Conservation (phyloP, 306 rosid genomes). For the Abrus pulchellus region DNA sequence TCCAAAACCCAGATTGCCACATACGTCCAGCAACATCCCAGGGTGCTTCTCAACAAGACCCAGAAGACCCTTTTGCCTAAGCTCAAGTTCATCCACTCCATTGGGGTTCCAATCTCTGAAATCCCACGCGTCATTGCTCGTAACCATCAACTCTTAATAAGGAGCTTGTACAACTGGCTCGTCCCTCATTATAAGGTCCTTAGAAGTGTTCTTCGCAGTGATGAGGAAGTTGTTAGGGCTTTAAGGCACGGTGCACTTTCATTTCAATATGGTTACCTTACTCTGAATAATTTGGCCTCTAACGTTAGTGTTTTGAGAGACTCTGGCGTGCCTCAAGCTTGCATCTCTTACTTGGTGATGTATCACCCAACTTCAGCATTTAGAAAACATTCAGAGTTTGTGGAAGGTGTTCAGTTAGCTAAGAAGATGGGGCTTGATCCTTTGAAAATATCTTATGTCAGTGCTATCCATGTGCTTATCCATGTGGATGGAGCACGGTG, state of each 20-base stretch:
- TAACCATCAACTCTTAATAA: neutral
- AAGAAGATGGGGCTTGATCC: slow-evolving; percentile 45
- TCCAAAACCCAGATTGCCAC: slow-evolving; percentile 39
- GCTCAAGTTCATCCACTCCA: slow-evolving; percentile 46
- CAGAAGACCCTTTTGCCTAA: slow-evolving; percentile 40
- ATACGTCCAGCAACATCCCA: no score
- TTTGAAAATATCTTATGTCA: neutral
- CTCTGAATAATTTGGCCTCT: neutral
- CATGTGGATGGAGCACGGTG: neutral
- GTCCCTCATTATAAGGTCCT: slow-evolving; percentile 41
- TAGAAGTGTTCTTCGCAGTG: slow-evolving; percentile 27
- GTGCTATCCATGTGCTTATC: slow-evolving; percentile 35
- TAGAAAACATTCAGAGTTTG: neutral
- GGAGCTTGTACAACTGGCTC: slow-evolving; percentile 48
- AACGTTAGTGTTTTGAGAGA: slow-evolving; percentile 47
- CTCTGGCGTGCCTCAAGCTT: slow-evolving; percentile 40
- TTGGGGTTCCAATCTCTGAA: slow-evolving; percentile 46
- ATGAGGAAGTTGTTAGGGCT: slow-evolving; percentile 20
- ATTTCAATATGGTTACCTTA: neutral
- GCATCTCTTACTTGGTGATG: neutral
- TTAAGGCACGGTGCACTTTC: slow-evolving; percentile 12
- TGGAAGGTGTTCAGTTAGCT: slow-evolving; percentile 30
- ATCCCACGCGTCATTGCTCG: neutral
- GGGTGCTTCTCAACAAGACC: no score
- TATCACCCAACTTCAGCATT: neutral